These are phyloP conservation scores for Albatrellus ellisii DNA, from an alignment of 768 basidiomycete genomes.

Conservation along the genomic window DNA sequence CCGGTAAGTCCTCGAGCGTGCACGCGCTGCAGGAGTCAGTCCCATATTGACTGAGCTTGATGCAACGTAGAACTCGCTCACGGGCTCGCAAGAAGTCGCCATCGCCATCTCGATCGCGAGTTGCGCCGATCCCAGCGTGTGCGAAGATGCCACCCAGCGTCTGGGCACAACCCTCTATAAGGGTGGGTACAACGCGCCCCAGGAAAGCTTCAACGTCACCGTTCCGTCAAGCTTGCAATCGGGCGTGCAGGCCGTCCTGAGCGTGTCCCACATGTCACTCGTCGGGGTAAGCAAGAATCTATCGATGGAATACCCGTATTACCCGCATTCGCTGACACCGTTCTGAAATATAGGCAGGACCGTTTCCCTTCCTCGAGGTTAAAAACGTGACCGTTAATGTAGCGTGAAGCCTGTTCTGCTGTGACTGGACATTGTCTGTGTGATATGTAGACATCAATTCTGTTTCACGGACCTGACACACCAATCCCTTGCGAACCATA, in stretches of 20 bases:
- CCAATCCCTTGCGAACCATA: no score
- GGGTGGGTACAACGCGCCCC: constrained; percentile 2
- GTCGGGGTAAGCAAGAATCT: constrained; percentile 5
- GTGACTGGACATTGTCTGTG: no score
- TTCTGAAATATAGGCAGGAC: constrained; percentile 2
- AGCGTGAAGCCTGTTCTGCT: no score
- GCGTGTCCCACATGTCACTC: constrained; percentile 5
- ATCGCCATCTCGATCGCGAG: constrained; percentile 20
- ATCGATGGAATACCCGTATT: neutral
- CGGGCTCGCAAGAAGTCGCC: constrained; percentile 21
- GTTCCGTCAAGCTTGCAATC: neutral
- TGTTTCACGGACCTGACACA: no score
- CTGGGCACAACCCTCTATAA: constrained; percentile 2
- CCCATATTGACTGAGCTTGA: no score
- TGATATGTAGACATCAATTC: no score
- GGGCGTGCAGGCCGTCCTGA: neutral
- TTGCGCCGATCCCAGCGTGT: constrained; percentile 15
- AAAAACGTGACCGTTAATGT: constrained; percentile 6
- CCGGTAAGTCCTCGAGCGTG: no score
- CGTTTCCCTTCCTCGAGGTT: constrained; percentile 1
- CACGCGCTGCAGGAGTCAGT: no score
- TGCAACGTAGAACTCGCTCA: constrained; percentile 20
- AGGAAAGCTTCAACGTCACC: constrained; percentile 2
- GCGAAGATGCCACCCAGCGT: constrained; percentile 5
- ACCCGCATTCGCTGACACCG: neutral